phyloP scores from a whole-genome alignment of 2,329 filamentous ascomycete species.

The Talaromyces sp. region DNA sequence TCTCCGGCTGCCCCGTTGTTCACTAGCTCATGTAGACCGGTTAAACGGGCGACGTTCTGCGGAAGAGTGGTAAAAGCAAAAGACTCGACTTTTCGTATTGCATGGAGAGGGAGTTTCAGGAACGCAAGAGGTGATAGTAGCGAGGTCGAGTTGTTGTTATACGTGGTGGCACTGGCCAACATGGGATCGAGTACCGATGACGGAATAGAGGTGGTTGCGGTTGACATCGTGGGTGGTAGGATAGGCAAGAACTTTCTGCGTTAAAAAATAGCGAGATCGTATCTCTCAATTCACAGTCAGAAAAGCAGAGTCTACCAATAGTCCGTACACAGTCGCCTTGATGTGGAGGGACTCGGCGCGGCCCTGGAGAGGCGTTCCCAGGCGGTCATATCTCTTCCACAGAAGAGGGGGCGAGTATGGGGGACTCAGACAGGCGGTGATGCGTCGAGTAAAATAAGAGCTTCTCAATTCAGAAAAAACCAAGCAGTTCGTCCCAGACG shows the following conservation, averaged over 20 bases:
- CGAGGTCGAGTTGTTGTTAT: constrained; percentile 2
- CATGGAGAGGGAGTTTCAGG: constrained; percentile 30
- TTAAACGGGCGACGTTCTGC: constrained; percentile 23
- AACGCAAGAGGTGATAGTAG: constrained; percentile 12
- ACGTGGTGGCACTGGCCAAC: constrained; percentile 2
- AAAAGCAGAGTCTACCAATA: background rate
- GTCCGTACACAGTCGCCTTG: background rate
- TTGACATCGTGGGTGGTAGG: constrained; percentile 1
- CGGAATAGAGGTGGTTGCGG: background rate
- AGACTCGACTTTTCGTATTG: constrained; percentile 29
- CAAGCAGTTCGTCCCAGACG: background rate
- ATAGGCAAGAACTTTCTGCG: background rate
- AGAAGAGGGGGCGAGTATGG: background rate
- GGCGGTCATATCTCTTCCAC: constrained; percentile 9
- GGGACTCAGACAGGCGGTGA: background rate
- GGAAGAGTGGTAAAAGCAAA: constrained; percentile 31
- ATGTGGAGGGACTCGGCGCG: constrained; percentile 9
- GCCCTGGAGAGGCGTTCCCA: constrained; percentile 9
- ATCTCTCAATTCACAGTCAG: background rate
- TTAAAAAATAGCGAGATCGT: background rate
- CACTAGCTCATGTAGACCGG: constrained; percentile 22
- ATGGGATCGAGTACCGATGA: background rate
- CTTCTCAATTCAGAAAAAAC: background rate
- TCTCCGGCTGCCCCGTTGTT: constrained; percentile 19
- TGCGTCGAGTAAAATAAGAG: background rate